Conservation (phyloP, 2,329 filamentous ascomycete species). For the Claviceps digitariae region DNA sequence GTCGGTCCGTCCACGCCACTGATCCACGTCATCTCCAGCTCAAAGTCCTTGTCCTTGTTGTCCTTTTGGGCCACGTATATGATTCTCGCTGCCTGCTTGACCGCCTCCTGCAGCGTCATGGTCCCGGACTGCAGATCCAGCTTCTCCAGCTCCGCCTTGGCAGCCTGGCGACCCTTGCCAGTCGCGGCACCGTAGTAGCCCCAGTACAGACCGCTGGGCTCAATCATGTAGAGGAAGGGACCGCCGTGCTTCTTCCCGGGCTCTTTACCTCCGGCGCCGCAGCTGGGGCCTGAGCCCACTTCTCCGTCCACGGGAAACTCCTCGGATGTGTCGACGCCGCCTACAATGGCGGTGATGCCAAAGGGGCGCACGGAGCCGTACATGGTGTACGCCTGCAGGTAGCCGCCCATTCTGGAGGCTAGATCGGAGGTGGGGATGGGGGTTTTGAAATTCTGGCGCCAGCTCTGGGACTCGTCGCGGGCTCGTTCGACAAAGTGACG, state of each 20-base stretch:
- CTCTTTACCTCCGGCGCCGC: conserved; percentile 74
- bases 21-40: conserved; percentile 99
- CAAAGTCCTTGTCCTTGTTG: conserved; percentile 99
- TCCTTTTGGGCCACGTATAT: conserved; percentile 97
- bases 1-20: conserved; percentile 74
- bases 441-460: conserved; percentile 88
- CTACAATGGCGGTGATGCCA: conserved; percentile 88
- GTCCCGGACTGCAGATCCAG: conserved; percentile 68
- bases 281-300: conserved; percentile 66
- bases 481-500: conserved; percentile 90
- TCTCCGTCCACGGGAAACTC: conserved; percentile 80
- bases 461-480: conserved; percentile 81
- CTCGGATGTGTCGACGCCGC: conserved; percentile 81
- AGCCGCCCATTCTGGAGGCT: conserved; percentile 85
- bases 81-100: conserved; percentile 93
- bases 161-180: conserved; percentile 89
- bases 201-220: conserved; percentile 95
- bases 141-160: conserved; percentile 98
- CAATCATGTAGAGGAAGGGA: conserved; percentile 95
- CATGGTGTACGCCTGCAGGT: conserved; percentile 93
- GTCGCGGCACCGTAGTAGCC: conserved; percentile 97
- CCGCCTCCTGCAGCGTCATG: conserved; percentile 69
- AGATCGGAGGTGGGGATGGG: conserved; percentile 83
- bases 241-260: conserved; percentile 65
- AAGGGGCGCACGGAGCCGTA: conserved; percentile 96